These are phyloP conservation scores for Phytophthora litchii DNA, from an alignment of 352 stramenopile genomes.

Conservation along the genomic window DNA sequence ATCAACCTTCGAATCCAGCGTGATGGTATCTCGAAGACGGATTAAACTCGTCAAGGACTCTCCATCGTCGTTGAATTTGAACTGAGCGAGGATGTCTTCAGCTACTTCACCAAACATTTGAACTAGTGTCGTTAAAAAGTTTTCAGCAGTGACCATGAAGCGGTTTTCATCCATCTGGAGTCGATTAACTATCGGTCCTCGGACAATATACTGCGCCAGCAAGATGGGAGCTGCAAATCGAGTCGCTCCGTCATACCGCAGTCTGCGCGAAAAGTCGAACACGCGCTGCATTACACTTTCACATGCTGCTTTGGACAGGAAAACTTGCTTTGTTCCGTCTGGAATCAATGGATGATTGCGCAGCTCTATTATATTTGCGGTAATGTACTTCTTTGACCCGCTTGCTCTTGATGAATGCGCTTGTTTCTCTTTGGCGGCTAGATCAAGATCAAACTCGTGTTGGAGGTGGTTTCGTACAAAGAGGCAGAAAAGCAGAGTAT, in stretches of 20 bases:
- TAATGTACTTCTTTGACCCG: constrained; percentile 51
- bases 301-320: constrained; percentile 46
- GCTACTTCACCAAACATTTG: constrained; percentile 57
- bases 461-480: constrained; percentile 53
- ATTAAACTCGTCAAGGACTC: constrained; percentile 71
- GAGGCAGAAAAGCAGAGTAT: constrained; percentile 70
- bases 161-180: constrained; percentile 15
- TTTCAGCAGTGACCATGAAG: constrained; percentile 44
- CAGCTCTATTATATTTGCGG: constrained; percentile 34
- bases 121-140: constrained; percentile 51
- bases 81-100: constrained; percentile 78
- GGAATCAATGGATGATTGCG: constrained; percentile 54
- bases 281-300: constrained; percentile 50
- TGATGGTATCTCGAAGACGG: constrained; percentile 74
- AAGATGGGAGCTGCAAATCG: constrained; percentile 24
- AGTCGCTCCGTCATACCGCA: constrained; percentile 11
- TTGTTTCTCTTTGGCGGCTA: constrained; percentile 67
- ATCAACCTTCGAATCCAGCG: constrained; percentile 60
- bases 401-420: constrained; percentile 46
- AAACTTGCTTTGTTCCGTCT: constrained; percentile 64
- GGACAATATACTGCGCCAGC: constrained; percentile 50
- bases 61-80: constrained; percentile 86
- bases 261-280: constrained; percentile 34
- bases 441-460: constrained; percentile 55
- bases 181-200: constrained; percentile 24